A percentile compares a stretch with the other conserved stretches of the same genome.
Evolutionary conservation across 495 filamentous ascomycete genomes (phyloP).

Genomic region (Aspergillus bertholletiae): DNA sequence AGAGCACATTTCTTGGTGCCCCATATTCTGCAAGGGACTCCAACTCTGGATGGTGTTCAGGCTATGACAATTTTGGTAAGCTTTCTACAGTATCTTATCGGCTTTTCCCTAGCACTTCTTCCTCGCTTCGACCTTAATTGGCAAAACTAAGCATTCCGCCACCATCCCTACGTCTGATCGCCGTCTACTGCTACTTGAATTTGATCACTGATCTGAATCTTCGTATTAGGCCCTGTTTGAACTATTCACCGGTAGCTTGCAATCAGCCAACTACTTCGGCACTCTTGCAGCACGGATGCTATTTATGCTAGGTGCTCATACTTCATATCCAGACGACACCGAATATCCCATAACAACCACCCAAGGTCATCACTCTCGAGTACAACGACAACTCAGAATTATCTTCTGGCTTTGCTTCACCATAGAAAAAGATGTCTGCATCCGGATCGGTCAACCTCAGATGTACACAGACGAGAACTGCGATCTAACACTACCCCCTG

Average conservation of each 20-base stretch:
- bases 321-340: slow-evolving; percentile 8
- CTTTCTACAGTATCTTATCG: not conserved
- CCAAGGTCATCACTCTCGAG: slow-evolving; percentile 10
- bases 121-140: not conserved
- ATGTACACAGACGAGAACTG: slow-evolving; percentile 50
- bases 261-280: slow-evolving; percentile 38
- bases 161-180: too few species aligned
- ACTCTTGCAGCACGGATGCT: slow-evolving; percentile 41
- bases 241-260: slow-evolving; percentile 42
- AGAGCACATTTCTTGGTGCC: slow-evolving; percentile 40
- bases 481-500: slow-evolving; percentile 46
- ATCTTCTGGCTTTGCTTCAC: slow-evolving; percentile 54
- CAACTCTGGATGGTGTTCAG: slow-evolving; percentile 37
- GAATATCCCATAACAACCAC: not conserved
- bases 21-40: slow-evolving; percentile 38
- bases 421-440: slow-evolving; percentile 47
- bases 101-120: not conserved
- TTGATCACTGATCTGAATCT: not conserved
- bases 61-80: slow-evolving; percentile 43
- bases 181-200: too few species aligned
- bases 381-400: slow-evolving; percentile 37
- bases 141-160: too few species aligned
- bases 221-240: slow-evolving; percentile 37
- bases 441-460: slow-evolving; percentile 51
- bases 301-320: slow-evolving; percentile 47